Evolutionary conservation across 108 stramenopile species (phyloP), one percentile per base, ranked within the genome.

Genomic region (Skeletonema grethae): DNA sequence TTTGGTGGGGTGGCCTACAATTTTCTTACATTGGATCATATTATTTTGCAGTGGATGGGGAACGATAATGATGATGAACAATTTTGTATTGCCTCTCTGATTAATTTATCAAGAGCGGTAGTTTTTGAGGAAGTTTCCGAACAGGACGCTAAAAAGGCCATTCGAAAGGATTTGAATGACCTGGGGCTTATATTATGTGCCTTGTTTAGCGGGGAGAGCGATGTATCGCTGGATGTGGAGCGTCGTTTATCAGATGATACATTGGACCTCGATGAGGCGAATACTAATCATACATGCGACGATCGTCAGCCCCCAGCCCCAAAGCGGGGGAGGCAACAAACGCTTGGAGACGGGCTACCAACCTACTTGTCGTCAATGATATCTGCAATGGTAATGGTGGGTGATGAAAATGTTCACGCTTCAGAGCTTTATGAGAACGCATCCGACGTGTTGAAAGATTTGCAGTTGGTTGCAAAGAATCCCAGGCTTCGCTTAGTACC

Each of bases 271-370:
- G 61, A 63, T 22, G 36, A 63, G n/a, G 34, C 31, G 13, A n/a
- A 28, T 10, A 18, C 22, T 12, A 13, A 35, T 6, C 12, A 18
- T 18, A 41, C 30, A 29, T 24, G 41, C 12, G 35, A 36, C 30
- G 36, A 36, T 36, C 8, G 5, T 5, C 69, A 38, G 12, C 43
- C 20, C 3, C 39, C 11, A 15, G 58, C 10, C 9, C 46, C 4
- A 7, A 69, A 69, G 39, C 56, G 39, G 58, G 58, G 69, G 55
- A 69, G 60, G 38, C 57, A 39, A 24, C 69, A 41, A 29, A 38
- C 57, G 13, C 9, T 20, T 25, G 38, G 35, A 7, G 38, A 69
- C 7, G 32, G 58, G 16, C 25, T 69, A 38, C 69, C 69, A 2
- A 59, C 58, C n/a, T 69, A 69, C 58, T 38, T 69, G 5, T 35